Evolutionary conservation across 345 rosid genomes (phyloP).

Genomic region (Psidium guajava): DNA sequence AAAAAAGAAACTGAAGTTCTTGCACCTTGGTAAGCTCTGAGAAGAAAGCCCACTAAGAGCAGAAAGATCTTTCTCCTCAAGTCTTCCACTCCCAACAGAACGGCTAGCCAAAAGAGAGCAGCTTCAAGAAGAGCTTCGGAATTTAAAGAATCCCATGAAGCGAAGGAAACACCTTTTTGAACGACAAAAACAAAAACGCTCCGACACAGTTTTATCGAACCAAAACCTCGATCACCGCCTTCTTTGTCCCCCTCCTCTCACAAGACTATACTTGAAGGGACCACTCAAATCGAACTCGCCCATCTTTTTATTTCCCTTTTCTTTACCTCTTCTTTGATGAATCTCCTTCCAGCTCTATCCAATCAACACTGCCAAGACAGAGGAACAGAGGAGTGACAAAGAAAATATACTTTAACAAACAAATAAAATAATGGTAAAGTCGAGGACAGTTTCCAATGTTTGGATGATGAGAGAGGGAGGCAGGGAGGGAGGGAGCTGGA

Average conservation of each 20-base stretch:
- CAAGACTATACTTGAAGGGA: not conserved
- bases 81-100: not conserved
- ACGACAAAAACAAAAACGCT: not conserved
- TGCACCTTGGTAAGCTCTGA: not conserved
- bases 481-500: not conserved
- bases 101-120: not conserved
- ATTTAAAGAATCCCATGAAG: not conserved
- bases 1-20: not conserved
- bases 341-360: not conserved
- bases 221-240: conserved; percentile 17
- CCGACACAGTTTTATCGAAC: not conserved
- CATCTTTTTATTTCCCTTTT: not conserved
- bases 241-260: conserved; percentile 8
- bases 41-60: not conserved
- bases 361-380: not conserved
- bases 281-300: not conserved
- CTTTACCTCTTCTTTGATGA: not conserved
- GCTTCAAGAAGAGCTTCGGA: not conserved
- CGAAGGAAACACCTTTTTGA: not conserved
- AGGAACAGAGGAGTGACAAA: not conserved
- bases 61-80: not conserved
- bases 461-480: not conserved
- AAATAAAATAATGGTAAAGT: not conserved
- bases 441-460: not conserved
- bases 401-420: not conserved